Base-by-base conservation (phyloP, 768 basidiomycete species). In the Psilocybe sp. region DNA sequence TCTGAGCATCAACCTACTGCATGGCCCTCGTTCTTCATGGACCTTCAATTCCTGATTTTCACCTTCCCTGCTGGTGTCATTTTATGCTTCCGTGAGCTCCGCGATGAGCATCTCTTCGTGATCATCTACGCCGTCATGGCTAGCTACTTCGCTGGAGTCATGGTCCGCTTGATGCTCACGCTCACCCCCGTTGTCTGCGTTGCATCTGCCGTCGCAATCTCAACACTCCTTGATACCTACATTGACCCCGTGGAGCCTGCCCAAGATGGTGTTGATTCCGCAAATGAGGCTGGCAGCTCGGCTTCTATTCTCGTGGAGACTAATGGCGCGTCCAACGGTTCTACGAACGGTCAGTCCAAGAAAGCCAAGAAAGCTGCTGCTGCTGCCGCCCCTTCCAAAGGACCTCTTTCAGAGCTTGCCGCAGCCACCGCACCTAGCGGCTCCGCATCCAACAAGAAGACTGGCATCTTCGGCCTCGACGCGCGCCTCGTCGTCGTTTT, bases 1-100 rank as follows among this genome's bases (percentile, higher is more conserved):
- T 97, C 94, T 15, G 97, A 98, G 72, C 97, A 99, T 72, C 97
- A 99, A 66, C 97, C 97, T 14, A 98, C 97, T 5, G 97, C 97
- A 34, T 99, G 97, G 97, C 96, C 97, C 9, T 89, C 97, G 2
- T 98, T 98, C 80, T 98, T 96, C 77, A 98, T 98, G 88, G 97
- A 99, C 66, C 85, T 99, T 48, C 90, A 97, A 61, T 88, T 98
- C 80, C 85, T 99, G 64, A 89, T 98, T 56, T 98, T 94, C 82
- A 72, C 94, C 44, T 99, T 99, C 84, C 97, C 97, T 3, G 96
- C 93, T 14, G 97, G 97, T 56, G 92, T 98, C 34, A 75, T 90
- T 62, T 72, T 97, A 41, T 97, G 93, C 71, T 98, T 98, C 91
- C 84, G 83, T 52, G 80, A 95, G 61, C 78, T 99, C 16, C 84